A percentile compares a stretch with the other conserved stretches of the same genome.
These are phyloP conservation scores for Irpex sp. DNA, from an alignment of 1,284 basidiomycete species.

Conservation along the genomic window DNA sequence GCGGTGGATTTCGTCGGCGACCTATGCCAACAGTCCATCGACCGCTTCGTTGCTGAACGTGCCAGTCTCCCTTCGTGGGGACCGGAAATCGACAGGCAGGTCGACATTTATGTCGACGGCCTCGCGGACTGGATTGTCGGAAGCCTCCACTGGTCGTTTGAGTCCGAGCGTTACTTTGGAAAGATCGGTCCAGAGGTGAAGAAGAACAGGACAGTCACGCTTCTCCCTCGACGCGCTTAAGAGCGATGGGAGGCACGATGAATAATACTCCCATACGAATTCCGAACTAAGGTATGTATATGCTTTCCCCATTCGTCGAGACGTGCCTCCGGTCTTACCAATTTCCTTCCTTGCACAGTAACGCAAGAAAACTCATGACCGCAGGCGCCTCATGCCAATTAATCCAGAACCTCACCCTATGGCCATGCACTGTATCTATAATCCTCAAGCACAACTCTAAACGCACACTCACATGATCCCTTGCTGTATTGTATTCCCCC, in stretches of 20 bases:
- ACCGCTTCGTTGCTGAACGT: constrained; percentile 32
- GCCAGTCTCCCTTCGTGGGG: constrained; percentile 34
- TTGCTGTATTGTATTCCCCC: neutral
- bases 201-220: constrained; percentile 29
- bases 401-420: neutral
- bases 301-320: too few species aligned
- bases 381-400: neutral
- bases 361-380: neutral
- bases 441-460: neutral
- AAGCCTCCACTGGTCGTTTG: constrained; percentile 33
- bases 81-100: constrained; percentile 30
- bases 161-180: constrained; percentile 37
- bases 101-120: constrained; percentile 33
- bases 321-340: neutral
- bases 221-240: constrained; percentile 22
- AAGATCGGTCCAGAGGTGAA: constrained; percentile 31
- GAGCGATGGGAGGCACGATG: neutral
- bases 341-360: neutral
- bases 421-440: neutral
- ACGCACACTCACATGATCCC: neutral
- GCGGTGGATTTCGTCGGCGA: constrained; percentile 39
- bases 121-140: constrained; percentile 38
- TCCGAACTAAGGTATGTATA: neutral
- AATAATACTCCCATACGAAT: neutral
- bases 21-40: constrained; percentile 34